These are phyloP conservation scores for Picochlorum costavermella DNA, from an alignment of 139 green algal genomes.

Conservation along the genomic window DNA sequence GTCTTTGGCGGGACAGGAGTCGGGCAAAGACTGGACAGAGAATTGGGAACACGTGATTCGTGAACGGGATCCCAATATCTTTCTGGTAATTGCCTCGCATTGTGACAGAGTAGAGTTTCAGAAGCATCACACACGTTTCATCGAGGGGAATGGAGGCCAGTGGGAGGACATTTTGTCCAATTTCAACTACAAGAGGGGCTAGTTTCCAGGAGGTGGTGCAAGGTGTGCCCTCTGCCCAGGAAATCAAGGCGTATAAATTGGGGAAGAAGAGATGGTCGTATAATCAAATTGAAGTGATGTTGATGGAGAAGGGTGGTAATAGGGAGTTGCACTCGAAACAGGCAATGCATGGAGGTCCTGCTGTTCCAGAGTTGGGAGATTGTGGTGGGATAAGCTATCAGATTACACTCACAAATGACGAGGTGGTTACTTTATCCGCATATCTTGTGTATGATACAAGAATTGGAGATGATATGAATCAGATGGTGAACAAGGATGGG, in stretches of 20 bases:
- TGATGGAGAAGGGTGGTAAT: conserved; percentile 14
- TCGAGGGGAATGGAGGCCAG: no score
- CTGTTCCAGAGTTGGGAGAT: background rate
- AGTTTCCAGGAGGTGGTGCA: background rate
- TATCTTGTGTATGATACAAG: conserved; percentile 38
- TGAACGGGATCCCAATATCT: no score
- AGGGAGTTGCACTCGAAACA: conserved; percentile 12
- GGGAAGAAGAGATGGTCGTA: conserved; percentile 57
- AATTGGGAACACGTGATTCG: no score
- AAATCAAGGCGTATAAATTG: conserved; percentile 51
- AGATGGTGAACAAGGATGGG: background rate
- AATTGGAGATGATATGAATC: background rate
- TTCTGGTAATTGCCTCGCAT: no score
- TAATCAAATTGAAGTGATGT: conserved; percentile 44
- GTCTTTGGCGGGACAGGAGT: no score
- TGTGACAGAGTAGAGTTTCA: no score
- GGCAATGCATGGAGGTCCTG: conserved; percentile 8
- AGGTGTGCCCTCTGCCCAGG: background rate
- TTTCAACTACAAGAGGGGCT: background rate
- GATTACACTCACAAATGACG: conserved; percentile 32
- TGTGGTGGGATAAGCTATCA: conserved; percentile 30
- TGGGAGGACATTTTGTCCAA: conserved; percentile 4
- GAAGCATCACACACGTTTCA: no score
- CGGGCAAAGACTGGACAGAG: no score
- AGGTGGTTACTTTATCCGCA: conserved; percentile 25